Conservation (phyloP, 805 yeast genomes). For the Candida ascalaphidarum region DNA sequence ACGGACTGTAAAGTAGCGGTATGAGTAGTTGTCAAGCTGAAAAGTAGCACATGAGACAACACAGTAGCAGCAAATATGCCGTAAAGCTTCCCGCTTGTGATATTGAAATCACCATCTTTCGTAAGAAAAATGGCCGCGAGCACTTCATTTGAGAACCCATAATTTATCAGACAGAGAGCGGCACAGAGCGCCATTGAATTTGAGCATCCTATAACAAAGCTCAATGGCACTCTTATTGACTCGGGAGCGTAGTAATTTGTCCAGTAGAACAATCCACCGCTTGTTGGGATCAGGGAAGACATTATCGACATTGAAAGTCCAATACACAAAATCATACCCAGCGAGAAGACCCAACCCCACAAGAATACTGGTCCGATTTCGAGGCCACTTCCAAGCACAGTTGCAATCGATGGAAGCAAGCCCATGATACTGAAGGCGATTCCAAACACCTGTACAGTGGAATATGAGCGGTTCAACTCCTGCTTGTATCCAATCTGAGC, state of each 20-base stretch:
- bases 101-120: conserved; percentile 45
- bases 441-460: conserved; percentile 59
- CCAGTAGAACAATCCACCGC: conserved; percentile 68
- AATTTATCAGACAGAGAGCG: conserved; percentile 59
- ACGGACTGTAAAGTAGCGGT: conserved; percentile 53
- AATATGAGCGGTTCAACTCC: conserved; percentile 53
- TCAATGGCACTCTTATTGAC: conserved; percentile 10
- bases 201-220: conserved; percentile 49
- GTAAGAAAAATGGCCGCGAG: conserved; percentile 50
- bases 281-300: conserved; percentile 64
- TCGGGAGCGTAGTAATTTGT: conserved; percentile 58
- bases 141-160: conserved; percentile 57
- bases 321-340: conserved; percentile 45
- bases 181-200: conserved; percentile 61
- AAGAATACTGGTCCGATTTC: conserved; percentile 56
- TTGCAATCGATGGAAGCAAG: conserved; percentile 54
- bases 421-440: conserved; percentile 72
- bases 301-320: conserved; percentile 59
- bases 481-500: conserved; percentile 64
- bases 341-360: conserved; percentile 69
- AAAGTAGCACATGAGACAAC: conserved; percentile 40
- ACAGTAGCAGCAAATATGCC: conserved; percentile 62
- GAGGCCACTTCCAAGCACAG: conserved; percentile 44
- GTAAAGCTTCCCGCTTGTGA: conserved; percentile 46
- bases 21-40: conserved; percentile 48